Base-by-base conservation (phyloP, 1,284 basidiomycete genomes). In the Austroboletus novae-zelandiae region DNA sequence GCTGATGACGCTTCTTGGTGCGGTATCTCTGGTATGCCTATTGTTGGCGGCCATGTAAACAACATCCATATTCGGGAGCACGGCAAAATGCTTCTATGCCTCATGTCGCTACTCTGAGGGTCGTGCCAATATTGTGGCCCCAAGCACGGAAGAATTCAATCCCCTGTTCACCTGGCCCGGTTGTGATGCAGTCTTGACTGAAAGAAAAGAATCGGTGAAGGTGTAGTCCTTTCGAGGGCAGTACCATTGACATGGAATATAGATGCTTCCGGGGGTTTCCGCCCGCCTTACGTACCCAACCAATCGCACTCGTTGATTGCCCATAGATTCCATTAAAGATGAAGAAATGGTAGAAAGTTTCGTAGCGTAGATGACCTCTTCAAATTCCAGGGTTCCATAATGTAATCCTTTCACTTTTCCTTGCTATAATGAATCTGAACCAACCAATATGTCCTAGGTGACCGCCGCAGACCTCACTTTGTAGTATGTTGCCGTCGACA, bases 41-140 rank as follows among this genome's bases (percentile, higher is more conserved):
- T 57, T 15, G 35, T 56, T 7, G 50, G 50, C 3, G 55, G 55
- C 4, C 43, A 56, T n/a, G 32, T 48, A 8, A 57, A 57, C 47
- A 43, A 54, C 9, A 35, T 56, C 34, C 54, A 49, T 39, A 43
- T 57, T 31, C 46, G 55, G 0, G 55, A 43, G 14, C 15, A 53
- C 32, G 55, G 55, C 34, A 47, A 47, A n/a, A n/a, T 0, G 55
- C 54, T n/a, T 25, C 23, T 25, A 25, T 25, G 23, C 6, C 23
- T 25, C 18, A 56, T 17, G 9, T 57, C 15, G 54, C 46, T 14
- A 6, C 44, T 6, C 44, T 54, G 31, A 50, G 52, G 43, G 45
- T n/a, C 23, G 23, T 54, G 29, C 41, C 53, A 17, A 49, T 56
- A 29, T 23, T 56, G 15, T 56, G 55, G 50, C 54, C 50, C 0